Conservation (phyloP, 2,329 filamentous ascomycete genomes). For the Talaromyces sp. region DNA sequence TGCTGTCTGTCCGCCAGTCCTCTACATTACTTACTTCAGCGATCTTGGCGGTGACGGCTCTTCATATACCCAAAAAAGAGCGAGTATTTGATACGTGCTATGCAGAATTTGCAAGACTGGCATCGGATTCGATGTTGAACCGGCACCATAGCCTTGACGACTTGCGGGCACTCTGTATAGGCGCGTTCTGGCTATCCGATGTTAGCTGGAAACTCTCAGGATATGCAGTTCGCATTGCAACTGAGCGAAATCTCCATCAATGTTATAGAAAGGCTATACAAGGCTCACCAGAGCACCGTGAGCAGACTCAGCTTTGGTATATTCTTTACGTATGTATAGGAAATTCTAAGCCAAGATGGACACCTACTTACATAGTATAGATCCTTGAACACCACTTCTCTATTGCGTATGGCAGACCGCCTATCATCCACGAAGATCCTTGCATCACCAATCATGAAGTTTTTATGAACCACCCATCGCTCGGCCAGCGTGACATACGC, state of each 20-base stretch:
- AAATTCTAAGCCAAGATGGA: neutral
- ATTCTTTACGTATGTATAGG: constrained; percentile 41
- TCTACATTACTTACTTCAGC: constrained; percentile 45
- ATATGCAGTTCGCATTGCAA: constrained; percentile 44
- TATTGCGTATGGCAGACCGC: constrained; percentile 45
- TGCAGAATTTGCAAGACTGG: constrained; percentile 53
- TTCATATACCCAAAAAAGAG: constrained; percentile 51
- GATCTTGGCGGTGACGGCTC: constrained; percentile 52
- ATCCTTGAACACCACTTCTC: constrained; percentile 47
- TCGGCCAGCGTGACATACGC: constrained; percentile 37
- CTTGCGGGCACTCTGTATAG: constrained; percentile 55
- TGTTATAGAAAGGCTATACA: constrained; percentile 43
- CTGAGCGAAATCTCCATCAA: constrained; percentile 44
- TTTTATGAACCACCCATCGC: constrained; percentile 32
- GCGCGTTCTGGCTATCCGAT: constrained; percentile 57
- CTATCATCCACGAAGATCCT: constrained; percentile 44
- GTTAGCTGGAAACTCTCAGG: constrained; percentile 51
- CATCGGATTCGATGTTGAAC: constrained; percentile 54
- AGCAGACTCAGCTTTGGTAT: constrained; percentile 43
- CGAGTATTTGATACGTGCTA: constrained; percentile 51
- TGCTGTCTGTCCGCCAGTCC: constrained; percentile 48
- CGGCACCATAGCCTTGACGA: constrained; percentile 53
- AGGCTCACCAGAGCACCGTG: constrained; percentile 38
- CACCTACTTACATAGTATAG: constrained; percentile 24
- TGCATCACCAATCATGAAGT: constrained; percentile 39